Evolutionary conservation across 2,329 filamentous ascomycete species (phyloP).

Genomic region (Hyphodiscus sp.): DNA sequence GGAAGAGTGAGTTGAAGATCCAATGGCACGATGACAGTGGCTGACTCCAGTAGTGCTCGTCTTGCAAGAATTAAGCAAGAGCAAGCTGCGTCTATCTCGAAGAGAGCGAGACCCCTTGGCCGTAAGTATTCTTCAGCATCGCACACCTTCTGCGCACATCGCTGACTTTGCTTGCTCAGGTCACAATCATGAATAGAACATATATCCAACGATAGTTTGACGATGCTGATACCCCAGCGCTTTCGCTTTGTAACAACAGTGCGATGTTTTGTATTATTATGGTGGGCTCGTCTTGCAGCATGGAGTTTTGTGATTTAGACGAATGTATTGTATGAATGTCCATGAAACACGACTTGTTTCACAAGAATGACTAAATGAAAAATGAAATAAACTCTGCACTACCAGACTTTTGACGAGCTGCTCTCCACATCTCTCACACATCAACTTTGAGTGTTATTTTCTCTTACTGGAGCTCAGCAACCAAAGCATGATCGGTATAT

Average conservation of each 20-base stretch:
- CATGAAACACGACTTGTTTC: too few species aligned
- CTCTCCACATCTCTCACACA: too few species aligned
- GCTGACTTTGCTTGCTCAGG: not conserved
- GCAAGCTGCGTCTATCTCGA: slow-evolving; percentile 58
- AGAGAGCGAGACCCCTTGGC: slow-evolving; percentile 63
- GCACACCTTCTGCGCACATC: not conserved
- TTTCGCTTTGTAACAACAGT: not conserved
- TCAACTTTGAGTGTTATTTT: too few species aligned
- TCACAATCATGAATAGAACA: not conserved
- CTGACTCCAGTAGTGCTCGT: slow-evolving; percentile 35
- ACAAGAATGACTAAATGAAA: too few species aligned
- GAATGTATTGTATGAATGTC: not conserved
- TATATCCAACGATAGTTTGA: not conserved
- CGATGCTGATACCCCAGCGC: not conserved
- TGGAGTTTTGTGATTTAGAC: not conserved
- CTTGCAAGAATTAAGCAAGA: slow-evolving; percentile 62
- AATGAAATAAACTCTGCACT: too few species aligned
- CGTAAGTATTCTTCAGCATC: slow-evolving; percentile 42
- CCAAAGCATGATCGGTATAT: too few species aligned
- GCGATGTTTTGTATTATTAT: not conserved
- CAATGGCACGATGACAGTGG: not conserved
- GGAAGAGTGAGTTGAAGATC: slow-evolving; percentile 39
- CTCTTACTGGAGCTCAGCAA: too few species aligned
- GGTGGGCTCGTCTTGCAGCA: not conserved
- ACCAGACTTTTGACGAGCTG: too few species aligned